phyloP scores from a whole-genome alignment of 2,329 filamentous ascomycete genomes.

The Hirsutella thompsonii region DNA sequence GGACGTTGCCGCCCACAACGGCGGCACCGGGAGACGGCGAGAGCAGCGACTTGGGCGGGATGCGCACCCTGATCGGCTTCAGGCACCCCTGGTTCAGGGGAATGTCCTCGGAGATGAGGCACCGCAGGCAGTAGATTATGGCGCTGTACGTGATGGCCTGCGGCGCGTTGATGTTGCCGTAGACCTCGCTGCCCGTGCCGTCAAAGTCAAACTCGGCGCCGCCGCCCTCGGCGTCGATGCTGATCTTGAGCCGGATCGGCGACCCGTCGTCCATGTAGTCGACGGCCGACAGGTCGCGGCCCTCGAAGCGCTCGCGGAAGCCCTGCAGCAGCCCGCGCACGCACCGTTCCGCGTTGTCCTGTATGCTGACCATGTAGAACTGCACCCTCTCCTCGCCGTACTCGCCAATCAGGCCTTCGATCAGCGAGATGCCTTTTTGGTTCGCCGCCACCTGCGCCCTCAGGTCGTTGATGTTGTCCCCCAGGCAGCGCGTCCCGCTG shows the following conservation, averaged over 20 bases:
- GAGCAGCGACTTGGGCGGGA: conserved; percentile 61
- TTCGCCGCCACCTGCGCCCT: conserved; percentile 83
- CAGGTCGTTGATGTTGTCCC: conserved; percentile 75
- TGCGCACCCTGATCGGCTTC: conserved; percentile 60
- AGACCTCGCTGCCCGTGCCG: conserved; percentile 17
- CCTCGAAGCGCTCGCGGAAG: conserved; percentile 6
- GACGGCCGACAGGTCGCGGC: conserved; percentile 12
- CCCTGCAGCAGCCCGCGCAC: conserved; percentile 41
- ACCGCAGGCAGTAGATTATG: conserved; percentile 77
- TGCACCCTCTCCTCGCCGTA: conserved; percentile 61
- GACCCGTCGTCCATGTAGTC: conserved; percentile 78
- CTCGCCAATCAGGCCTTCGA: conserved; percentile 57
- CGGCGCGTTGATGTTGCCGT: conserved; percentile 21
- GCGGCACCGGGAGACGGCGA: conserved; percentile 65
- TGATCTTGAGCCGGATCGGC: conserved; percentile 61
- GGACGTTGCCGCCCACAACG: conserved; percentile 72
- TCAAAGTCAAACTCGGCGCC: conserved; percentile 53
- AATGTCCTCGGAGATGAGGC: conserved; percentile 69
- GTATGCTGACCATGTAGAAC: conserved; percentile 35
- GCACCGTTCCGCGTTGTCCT: conserved; percentile 36
- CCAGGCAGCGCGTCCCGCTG: conserved; percentile 64
- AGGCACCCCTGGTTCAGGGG: conserved; percentile 80
- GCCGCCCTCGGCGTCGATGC: conserved; percentile 61
- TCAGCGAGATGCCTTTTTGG: conserved; percentile 69
- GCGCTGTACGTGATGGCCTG: conserved; percentile 31